Conservation (phyloP, 2,329 filamentous ascomycete genomes). For the Calonectria henricotiae region DNA sequence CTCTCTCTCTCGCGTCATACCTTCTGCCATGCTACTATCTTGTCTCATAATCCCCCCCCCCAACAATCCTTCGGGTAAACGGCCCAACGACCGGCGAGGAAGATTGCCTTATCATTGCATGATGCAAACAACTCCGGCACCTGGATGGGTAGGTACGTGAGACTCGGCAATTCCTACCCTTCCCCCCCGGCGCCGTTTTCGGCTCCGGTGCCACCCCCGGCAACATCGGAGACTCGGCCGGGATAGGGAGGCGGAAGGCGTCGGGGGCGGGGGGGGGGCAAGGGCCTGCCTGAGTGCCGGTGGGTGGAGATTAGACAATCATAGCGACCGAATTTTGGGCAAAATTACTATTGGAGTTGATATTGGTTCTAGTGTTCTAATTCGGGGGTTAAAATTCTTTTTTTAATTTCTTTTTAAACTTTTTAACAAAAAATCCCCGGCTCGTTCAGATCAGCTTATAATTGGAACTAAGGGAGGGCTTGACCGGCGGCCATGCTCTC, state of each 20-base stretch:
- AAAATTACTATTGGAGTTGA: background rate
- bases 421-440: too few relatives aligned
- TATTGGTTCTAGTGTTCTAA: background rate
- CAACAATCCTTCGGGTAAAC: too few relatives aligned
- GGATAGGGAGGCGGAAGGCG: background rate
- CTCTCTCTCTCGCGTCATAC: too few relatives aligned
- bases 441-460: background rate
- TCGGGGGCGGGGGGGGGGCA: background rate
- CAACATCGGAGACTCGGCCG: background rate
- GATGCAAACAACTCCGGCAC: too few relatives aligned
- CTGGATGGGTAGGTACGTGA: background rate
- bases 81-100: too few relatives aligned
- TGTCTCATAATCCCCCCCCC: background rate
- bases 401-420: background rate
- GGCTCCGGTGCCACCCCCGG: background rate
- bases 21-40: too few relatives aligned
- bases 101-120: too few relatives aligned
- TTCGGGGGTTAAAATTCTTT: background rate
- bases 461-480: conserved; percentile 2
- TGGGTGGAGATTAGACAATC: background rate
- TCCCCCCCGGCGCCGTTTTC: background rate
- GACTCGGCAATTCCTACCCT: background rate
- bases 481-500: background rate
- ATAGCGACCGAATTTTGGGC: background rate
- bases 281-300: background rate